A percentile compares a stretch with the other conserved stretches of the same genome.
Evolutionary conservation across 345 rosid species (phyloP).

Genomic region (Cardamine chenopodiifolia): DNA sequence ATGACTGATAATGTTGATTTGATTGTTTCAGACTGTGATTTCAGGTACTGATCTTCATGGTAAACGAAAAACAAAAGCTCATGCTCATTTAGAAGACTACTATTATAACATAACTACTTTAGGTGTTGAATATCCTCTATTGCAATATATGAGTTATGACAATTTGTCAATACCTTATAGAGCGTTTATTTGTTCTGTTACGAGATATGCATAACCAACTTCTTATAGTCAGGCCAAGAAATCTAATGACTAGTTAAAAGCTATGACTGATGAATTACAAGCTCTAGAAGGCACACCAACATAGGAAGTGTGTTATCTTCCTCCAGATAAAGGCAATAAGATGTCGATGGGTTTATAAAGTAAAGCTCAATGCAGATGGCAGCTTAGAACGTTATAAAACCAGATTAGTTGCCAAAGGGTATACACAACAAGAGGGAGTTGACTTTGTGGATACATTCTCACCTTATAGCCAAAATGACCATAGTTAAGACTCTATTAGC

Average conservation of each 20-base stretch:
- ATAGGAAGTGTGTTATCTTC: background rate
- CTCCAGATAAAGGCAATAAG: rapidly evolving
- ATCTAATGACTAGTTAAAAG: rapidly evolving
- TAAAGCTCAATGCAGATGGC: background rate
- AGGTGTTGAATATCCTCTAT: background rate
- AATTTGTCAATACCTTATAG: too few relatives aligned
- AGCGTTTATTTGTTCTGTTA: background rate
- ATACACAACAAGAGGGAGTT: too few relatives aligned
- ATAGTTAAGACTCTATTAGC: too few relatives aligned
- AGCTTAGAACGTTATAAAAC: too few relatives aligned
- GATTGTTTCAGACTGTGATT: too few relatives aligned
- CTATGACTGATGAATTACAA: background rate
- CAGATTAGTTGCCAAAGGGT: background rate
- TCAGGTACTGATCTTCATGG: too few relatives aligned
- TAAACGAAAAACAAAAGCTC: rapidly evolving
- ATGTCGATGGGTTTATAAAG: background rate
- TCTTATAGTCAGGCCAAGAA: background rate
- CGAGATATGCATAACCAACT: background rate
- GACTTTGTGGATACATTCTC: too few relatives aligned
- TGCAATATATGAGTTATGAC: background rate
- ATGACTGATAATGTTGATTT: too few relatives aligned
- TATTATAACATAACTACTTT: too few relatives aligned
- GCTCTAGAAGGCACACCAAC: background rate
- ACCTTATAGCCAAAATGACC: too few relatives aligned
- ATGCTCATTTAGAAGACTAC: background rate